These are phyloP conservation scores for Coemansia brasiliensis DNA, from an alignment of 192 early-diverging fungal species.

Conservation along the genomic window DNA sequence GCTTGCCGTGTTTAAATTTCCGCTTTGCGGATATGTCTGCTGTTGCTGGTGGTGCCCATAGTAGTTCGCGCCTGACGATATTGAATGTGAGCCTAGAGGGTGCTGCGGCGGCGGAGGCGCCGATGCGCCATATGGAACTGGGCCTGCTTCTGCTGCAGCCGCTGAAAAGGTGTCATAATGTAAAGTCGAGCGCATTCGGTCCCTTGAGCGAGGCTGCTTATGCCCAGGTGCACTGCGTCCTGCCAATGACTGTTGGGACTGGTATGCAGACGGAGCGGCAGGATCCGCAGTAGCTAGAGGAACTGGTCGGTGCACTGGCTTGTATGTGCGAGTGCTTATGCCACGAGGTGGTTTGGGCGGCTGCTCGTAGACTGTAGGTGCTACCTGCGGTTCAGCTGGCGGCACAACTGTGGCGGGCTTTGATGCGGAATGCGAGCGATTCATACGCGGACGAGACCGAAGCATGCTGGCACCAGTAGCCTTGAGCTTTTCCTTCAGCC, in stretches of 20 bases:
- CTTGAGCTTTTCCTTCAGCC: constrained; percentile 47
- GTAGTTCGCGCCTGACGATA: constrained; percentile 12
- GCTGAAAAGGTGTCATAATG: constrained; percentile 40
- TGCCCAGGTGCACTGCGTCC: constrained; percentile 25
- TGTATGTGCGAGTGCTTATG: constrained; percentile 9
- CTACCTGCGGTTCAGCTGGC: background rate
- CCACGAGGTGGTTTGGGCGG: constrained; percentile 5
- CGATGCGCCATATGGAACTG: background rate
- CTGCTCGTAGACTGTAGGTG: background rate
- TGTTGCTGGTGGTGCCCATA: constrained; percentile 6
- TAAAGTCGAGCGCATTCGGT: constrained; percentile 53
- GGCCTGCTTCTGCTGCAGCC: constrained; percentile 13
- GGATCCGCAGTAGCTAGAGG: constrained; percentile 25
- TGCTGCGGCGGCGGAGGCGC: constrained; percentile 32
- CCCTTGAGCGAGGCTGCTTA: constrained; percentile 51
- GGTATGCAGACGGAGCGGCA: background rate
- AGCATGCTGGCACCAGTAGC: constrained; percentile 44
- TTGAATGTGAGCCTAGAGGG: constrained; percentile 12
- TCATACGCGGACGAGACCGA: constrained; percentile 32
- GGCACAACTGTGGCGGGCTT: constrained; percentile 15
- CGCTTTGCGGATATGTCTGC: constrained; percentile 4
- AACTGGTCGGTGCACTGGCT: constrained; percentile 29
- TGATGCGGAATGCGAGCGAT: constrained; percentile 32
- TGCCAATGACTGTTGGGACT: background rate
- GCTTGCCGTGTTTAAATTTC: background rate